Base-by-base conservation (phyloP, 306 rosid genomes). In the Cicer chorassanicum region DNA sequence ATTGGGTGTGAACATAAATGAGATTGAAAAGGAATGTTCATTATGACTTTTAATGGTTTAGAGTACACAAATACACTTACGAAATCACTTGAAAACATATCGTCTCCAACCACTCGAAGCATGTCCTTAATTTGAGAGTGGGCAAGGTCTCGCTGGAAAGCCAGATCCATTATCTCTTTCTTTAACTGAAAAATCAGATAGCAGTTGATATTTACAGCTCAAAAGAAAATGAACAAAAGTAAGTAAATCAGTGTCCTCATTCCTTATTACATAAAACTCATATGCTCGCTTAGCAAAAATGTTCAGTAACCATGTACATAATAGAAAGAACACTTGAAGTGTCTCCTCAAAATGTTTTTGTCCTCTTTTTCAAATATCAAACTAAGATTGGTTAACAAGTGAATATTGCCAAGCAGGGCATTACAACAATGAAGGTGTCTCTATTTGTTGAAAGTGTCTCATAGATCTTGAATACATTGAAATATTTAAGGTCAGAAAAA, bases 61-160 rank as follows among this genome's bases (percentile, higher is more conserved):
- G 68, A 73, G 65, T 54, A 62, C 66, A 65, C 50, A 72, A 76
- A 39, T 81, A 41, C 42, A 40, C 85, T 75, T 79, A 91, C 96
- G 67, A 68, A 40, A 45, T 82, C 82, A n/a, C 49, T 14, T 59
- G 87, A 77, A 79, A 87, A 82, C 55, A 65, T 66, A 21, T 91
- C 91, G 34, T 87, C 93, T 75, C 79, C 93, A 70, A 84, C 87
- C 82, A 87, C 87, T 78, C 70, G 88, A 49, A 91, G 78, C 81
- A 94, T 82, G 82, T 90, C 94, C 83, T 86, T 94, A 55, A 90
- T 93, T 81, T 87, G 90, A 79, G 88, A 88, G 40, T 87, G 93
- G 80, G 97, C 93, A 81, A 86, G 84, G 82, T 94, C 96, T 43
- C 90, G 90, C 71, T 94, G 93, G 86, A 82, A 41, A 38, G 82